Evolutionary conservation across 2,329 filamentous ascomycete genomes (phyloP).

Genomic region (Paecilomyces sp.): DNA sequence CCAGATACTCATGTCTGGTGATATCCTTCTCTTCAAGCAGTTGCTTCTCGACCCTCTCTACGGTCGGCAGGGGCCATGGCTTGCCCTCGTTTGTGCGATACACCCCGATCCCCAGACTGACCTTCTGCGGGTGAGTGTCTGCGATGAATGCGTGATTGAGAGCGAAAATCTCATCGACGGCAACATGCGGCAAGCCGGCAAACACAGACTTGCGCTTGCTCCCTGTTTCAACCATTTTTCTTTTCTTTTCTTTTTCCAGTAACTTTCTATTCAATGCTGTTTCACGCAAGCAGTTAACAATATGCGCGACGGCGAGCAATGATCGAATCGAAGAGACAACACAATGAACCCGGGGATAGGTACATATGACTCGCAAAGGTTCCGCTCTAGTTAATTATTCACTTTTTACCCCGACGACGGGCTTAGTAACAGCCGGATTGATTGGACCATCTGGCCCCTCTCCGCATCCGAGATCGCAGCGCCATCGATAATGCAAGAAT

Average conservation of each 20-base stretch:
- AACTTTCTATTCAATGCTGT: not conserved
- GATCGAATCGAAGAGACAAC: not conserved
- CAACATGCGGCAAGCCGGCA: slow-evolving; percentile 66
- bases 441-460: not conserved
- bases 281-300: not conserved
- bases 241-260: no score
- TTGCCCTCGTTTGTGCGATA: slow-evolving; percentile 90
- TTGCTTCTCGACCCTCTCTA: slow-evolving; percentile 70
- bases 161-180: slow-evolving; percentile 86
- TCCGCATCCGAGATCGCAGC: not conserved
- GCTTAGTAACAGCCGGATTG: not conserved
- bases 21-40: slow-evolving; percentile 76
- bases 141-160: slow-evolving; percentile 76
- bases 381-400: not conserved
- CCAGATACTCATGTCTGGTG: slow-evolving; percentile 94
- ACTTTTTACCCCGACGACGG: not conserved
- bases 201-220: not conserved
- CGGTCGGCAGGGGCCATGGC: slow-evolving; percentile 91
- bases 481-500: not conserved
- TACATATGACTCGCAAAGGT: not conserved
- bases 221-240: not conserved
- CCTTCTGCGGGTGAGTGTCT: slow-evolving; percentile 65
- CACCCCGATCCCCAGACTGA: slow-evolving; percentile 84
- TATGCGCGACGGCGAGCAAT: not conserved
- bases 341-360: not conserved